phyloP scores from a whole-genome alignment of 129 eudicot species.

The Helianthus tuberosus region DNA sequence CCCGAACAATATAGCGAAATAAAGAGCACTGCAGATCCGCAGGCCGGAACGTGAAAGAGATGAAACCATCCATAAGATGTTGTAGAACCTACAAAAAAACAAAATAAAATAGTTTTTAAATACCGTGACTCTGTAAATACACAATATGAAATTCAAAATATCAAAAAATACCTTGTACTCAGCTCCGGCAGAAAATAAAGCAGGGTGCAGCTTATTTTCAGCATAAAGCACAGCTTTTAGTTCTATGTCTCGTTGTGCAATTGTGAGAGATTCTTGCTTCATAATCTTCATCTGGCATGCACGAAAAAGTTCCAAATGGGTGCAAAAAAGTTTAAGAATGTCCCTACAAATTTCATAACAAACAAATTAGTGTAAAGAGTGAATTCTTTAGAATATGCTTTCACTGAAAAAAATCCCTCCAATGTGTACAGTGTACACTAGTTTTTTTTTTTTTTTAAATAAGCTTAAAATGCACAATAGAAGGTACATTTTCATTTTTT shows the following conservation, averaged over 20 bases:
- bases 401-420: background rate
- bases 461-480: background rate
- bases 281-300: conserved; percentile 69
- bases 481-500: background rate
- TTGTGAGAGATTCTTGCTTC: conserved; percentile 56
- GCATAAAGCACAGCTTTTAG: conserved; percentile 73
- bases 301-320: conserved; percentile 87
- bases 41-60: conserved; percentile 68
- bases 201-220: conserved; percentile 93
- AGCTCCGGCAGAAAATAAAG: conserved; percentile 77
- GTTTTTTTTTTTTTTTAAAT: background rate
- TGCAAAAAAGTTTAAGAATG: conserved; percentile 61
- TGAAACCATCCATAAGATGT: conserved; percentile 90
- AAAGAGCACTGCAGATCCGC: conserved; percentile 92
- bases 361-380: background rate
- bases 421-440: background rate
- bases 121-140: background rate
- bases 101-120: background rate
- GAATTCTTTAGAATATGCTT: background rate
- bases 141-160: background rate
- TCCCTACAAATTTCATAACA: conserved; percentile 65
- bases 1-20: conserved; percentile 76
- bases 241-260: conserved; percentile 70
- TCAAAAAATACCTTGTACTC: conserved; percentile 78
- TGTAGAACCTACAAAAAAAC: conserved; percentile 76